Percentiles rank a stretch among this genome's conserved stretches.
Evolutionary conservation across 2,329 filamentous ascomycete species (phyloP).

Genomic region (Ophiostoma tasmaniense): DNA sequence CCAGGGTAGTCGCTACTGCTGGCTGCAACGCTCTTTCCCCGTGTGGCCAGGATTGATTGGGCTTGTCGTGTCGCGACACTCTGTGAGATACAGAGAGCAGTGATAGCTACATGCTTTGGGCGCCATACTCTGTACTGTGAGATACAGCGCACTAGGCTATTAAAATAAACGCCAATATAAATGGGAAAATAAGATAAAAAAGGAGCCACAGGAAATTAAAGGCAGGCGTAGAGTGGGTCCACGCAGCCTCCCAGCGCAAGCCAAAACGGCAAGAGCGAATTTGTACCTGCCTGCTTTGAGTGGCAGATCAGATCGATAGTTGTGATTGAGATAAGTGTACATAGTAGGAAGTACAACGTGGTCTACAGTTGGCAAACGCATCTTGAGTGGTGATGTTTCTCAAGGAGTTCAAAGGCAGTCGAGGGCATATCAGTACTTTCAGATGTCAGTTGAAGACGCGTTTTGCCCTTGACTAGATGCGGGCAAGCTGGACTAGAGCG

Average conservation of each 20-base stretch:
- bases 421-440: neutral
- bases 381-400: neutral
- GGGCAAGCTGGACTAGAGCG: neutral
- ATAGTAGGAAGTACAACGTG: too few species aligned
- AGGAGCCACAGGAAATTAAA: slow-evolving; percentile 15
- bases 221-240: slow-evolving; percentile 11
- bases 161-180: slow-evolving; percentile 8
- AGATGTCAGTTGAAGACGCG: neutral
- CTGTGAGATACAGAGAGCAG: too few species aligned
- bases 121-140: too few species aligned
- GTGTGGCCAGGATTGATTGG: slow-evolving; percentile 12
- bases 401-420: neutral
- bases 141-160: neutral
- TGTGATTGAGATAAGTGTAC: neutral
- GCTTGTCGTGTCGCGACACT: slow-evolving; percentile 14
- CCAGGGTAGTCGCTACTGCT: neutral
- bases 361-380: too few species aligned
- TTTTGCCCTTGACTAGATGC: slow-evolving; percentile 3
- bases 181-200: slow-evolving; percentile 10
- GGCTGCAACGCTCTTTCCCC: slow-evolving; percentile 5
- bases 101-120: too few species aligned
- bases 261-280: slow-evolving; percentile 6
- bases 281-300: too few species aligned
- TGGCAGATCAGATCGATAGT: neutral
- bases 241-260: slow-evolving; percentile 7